A percentile compares a stretch with the other conserved stretches of the same genome.
Conservation (phyloP, 208 protist genomes). For the Crithidia fasciculata region DNA sequence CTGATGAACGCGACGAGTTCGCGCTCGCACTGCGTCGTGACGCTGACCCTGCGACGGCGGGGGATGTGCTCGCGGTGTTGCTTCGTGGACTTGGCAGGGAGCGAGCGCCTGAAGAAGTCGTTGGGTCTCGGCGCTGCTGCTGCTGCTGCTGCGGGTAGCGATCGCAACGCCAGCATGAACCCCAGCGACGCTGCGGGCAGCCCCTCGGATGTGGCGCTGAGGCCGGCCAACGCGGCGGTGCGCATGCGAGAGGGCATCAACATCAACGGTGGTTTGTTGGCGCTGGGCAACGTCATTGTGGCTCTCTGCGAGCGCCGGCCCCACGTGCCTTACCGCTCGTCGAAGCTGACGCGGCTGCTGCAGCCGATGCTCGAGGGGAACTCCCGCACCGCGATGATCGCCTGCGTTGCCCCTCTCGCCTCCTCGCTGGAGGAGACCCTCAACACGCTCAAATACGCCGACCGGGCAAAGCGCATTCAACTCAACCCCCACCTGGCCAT, state of each 20-base stretch:
- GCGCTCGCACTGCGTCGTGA: constrained; percentile 94
- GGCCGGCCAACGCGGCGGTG: constrained; percentile 30
- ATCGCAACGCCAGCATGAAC: not conserved
- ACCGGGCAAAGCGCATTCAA: constrained; percentile 93
- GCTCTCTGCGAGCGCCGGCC: constrained; percentile 81
- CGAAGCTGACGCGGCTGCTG: constrained; percentile 94
- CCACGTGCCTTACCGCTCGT: constrained; percentile 95
- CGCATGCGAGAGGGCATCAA: constrained; percentile 93
- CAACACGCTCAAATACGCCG: constrained; percentile 97
- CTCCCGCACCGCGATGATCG: constrained; percentile 93
- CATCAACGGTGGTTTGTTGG: constrained; percentile 94
- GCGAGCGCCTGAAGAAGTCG: constrained; percentile 91
- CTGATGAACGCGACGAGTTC: constrained; percentile 93
- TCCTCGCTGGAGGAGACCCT: constrained; percentile 94
- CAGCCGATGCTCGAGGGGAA: constrained; percentile 94
- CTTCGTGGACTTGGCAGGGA: constrained; percentile 96
- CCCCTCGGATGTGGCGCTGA: constrained; percentile 17
- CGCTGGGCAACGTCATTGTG: constrained; percentile 95
- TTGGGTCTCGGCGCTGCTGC: constrained; percentile 34
- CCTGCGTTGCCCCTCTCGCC: constrained; percentile 91
- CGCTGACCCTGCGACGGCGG: constrained; percentile 73
- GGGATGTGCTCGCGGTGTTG: constrained; percentile 78
- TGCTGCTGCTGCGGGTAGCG: not conserved
- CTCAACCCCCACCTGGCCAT: constrained; percentile 82
- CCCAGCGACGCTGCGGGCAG: not conserved